Conservation (phyloP, 1,284 basidiomycete species). For the Ceratobasidium sp. region DNA sequence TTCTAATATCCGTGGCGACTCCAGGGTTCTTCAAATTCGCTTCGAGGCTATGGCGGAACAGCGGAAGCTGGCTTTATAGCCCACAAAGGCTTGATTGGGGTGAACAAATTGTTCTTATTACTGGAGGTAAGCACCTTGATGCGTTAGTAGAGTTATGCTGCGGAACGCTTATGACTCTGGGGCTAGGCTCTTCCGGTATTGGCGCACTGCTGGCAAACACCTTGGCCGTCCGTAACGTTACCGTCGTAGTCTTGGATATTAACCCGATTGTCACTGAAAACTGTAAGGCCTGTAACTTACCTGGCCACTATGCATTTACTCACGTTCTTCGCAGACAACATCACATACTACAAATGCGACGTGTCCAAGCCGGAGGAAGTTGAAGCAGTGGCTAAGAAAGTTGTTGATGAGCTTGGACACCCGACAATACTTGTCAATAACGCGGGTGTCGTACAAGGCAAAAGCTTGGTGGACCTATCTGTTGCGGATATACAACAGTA, state of each 20-base stretch:
- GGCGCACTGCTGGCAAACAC: slow-evolving; percentile 89
- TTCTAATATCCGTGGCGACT: slow-evolving; percentile 41
- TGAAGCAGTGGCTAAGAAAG: slow-evolving; percentile 73
- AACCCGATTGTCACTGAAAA: slow-evolving; percentile 82
- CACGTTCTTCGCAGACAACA: slow-evolving; percentile 68
- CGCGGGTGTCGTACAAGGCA: slow-evolving; percentile 94
- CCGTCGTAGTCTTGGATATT: slow-evolving; percentile 87
- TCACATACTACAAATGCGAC: slow-evolving; percentile 88
- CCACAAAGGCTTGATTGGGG: slow-evolving; percentile 80
- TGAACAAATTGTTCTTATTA: slow-evolving; percentile 88
- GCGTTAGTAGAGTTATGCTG: neutral
- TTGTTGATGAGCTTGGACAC: slow-evolving; percentile 85
- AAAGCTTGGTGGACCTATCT: slow-evolving; percentile 82
- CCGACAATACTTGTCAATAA: slow-evolving; percentile 96
- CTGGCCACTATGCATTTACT: slow-evolving; percentile 2
- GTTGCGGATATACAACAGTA: slow-evolving; percentile 86
- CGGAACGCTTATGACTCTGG: no score
- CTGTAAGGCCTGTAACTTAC: slow-evolving; percentile 61
- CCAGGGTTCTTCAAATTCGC: slow-evolving; percentile 78
- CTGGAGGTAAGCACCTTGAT: slow-evolving; percentile 74
- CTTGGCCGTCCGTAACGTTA: slow-evolving; percentile 82
- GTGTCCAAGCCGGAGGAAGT: slow-evolving; percentile 90
- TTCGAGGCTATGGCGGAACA: slow-evolving; percentile 80
- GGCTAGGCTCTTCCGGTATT: slow-evolving; percentile 85
- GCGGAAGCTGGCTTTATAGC: slow-evolving; percentile 71